phyloP scores from a whole-genome alignment of 2,329 filamentous ascomycete genomes.

The Colletotrichum musicola region DNA sequence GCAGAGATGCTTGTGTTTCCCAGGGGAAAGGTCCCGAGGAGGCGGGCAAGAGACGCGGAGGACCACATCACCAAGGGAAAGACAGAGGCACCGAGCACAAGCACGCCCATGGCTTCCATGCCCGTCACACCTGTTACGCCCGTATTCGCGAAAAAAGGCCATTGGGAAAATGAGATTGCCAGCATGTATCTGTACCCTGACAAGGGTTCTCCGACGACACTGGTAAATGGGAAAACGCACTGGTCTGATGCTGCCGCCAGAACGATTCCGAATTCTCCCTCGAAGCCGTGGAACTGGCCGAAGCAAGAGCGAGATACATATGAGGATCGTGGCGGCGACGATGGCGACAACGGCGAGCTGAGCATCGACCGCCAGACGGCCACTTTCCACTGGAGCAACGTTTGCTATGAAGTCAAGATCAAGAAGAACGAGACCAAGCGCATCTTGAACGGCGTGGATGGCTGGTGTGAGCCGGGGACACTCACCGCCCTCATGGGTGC shows the following conservation, averaged over 20 bases:
- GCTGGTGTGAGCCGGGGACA: constrained; percentile 82
- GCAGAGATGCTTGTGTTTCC: constrained; percentile 36
- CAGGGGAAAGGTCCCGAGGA: constrained; percentile 7
- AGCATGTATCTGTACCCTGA: constrained; percentile 12
- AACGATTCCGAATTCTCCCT: neutral
- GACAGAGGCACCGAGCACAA: constrained; percentile 18
- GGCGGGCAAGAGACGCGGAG: constrained; percentile 11
- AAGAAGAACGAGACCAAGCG: constrained; percentile 69
- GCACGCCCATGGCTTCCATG: constrained; percentile 5
- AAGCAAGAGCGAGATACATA: neutral
- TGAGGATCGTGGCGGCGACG: neutral
- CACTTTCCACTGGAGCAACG: constrained; percentile 79
- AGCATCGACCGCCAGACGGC: constrained; percentile 63
- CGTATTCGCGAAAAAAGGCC: neutral
- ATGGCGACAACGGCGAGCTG: constrained; percentile 39
- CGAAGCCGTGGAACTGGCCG: neutral
- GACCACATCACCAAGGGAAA: constrained; percentile 23
- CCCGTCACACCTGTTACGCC: neutral
- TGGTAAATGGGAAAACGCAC: neutral
- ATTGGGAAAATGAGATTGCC: constrained; percentile 1
- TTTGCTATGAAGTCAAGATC: constrained; percentile 82
- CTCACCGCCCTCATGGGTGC: constrained; percentile 80
- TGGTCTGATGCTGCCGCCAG: neutral
- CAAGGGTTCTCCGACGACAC: constrained; percentile 3
- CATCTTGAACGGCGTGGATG: constrained; percentile 78